Base-by-base conservation (phyloP, 495 filamentous ascomycete genomes). In the Aspergillus steynii region DNA sequence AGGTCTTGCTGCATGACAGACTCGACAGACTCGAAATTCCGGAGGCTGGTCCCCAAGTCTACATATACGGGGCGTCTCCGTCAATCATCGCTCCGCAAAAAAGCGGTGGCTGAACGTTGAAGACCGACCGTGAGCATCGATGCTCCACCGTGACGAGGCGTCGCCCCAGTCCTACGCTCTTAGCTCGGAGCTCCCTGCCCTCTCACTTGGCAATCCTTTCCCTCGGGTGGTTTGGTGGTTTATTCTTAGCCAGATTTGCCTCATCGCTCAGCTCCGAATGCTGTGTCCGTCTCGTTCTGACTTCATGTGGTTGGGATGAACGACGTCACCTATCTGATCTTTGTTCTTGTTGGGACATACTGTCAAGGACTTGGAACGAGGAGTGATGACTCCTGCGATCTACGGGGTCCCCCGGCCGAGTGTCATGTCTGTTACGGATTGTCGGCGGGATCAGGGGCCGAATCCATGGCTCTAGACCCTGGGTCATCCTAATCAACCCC, bases 61-160 rank as follows among this genome's bases (percentile, higher is more conserved):
- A 58, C 59, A 68, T 56, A 15, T 52, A 25, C 56, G 49, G 14
- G 58, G 28, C 37, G 45, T 34, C 2, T 34, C 31, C 31, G 10
- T 42, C 37, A 12, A 42, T 42, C 37, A 15, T 42, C 37, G 37
- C 37, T 42, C 37, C 37, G 37, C 37, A 42, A 65, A 71, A 71
- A 68, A 62, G 60, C 62, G 66, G 68, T 68, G 68, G 68, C 68
- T 71, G 68, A 65, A 68, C 66, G 56, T 59, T 58, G 65, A 63
- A 67, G 64, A 47, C 55, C 59, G 55, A 51, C 57, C 34, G 4
- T 53, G 49, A 50, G 5, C 7, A 49, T 7, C n/a, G 25, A 25
- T 61, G 51, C 60, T 65, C 52, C 51, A 61, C 45, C 46, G 29
- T 29, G 31, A 37, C 47, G 60, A 64, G 65, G 61, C 61, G 59